Evolutionary conservation across 352 stramenopile species (phyloP), one percentile per base, ranked within the genome.

Genomic region (Detonula confervacea): DNA sequence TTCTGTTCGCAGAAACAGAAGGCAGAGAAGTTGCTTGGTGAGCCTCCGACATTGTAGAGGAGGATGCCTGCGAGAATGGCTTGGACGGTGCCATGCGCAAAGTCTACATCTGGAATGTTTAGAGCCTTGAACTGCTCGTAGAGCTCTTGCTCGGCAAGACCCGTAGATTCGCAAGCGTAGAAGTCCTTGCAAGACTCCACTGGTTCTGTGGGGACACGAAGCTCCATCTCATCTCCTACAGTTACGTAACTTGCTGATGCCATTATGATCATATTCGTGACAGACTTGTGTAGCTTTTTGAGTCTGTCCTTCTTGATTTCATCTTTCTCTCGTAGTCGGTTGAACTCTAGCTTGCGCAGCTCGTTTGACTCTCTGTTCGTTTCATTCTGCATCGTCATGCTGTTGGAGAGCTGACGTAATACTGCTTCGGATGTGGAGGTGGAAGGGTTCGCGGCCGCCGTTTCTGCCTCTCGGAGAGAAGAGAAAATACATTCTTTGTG

Each of bases 401-500:
- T 33, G 8, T 39, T 5, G 9, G 52, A 22, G 20, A 61, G 52
- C 35, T 61, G 52, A 2, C 25, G 14, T 12, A 61, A 22, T 11
- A 61, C 2, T 33, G 25, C 33, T 42, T 42, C 33, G 33, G 33
- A 42, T 42, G 33, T 42, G 33, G 33, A 12, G 5, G 33, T 42
- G 33, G 33, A 11, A 4, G 14, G 51, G 20, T 29, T 27, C 27
- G 49, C 3, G 2, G 49, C 49, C 49, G 20, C 49, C 24, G 11
- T 16, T 24, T 18, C 51, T 29, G n/a, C 16, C 16, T 42, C 33
- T 42, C 33, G 5, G 11, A 42, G 33, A 11, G 33, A 42, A 11
- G 33, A 42, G n/a, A 29, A 60, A 12, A 60, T 60, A 24, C 51
- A 60, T 25, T 25, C 51, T 30, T 18, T 25, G 20, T 60, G 51